Conservation (phyloP, 148 eudicot species). For the Chenopodium berlandieri region DNA sequence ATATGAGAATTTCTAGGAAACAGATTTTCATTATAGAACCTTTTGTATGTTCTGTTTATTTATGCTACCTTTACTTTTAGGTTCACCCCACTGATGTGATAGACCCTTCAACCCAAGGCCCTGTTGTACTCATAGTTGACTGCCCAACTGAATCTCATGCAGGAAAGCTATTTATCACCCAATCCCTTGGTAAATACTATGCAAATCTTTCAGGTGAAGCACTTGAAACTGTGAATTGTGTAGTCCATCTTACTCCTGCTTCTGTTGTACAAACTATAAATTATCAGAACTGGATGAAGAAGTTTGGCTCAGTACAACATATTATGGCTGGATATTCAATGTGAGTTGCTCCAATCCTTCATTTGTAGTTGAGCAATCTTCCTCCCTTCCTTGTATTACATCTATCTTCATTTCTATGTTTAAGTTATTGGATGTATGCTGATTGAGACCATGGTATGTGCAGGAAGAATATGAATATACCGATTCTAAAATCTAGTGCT, state of each 20-base stretch:
- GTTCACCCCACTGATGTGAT: conserved; percentile 83
- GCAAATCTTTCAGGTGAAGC: conserved; percentile 34
- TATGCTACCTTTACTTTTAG: conserved; percentile 35
- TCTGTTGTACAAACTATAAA: conserved; percentile 42
- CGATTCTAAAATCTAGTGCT: conserved; percentile 80
- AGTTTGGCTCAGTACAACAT: conserved; percentile 75
- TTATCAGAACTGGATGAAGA: conserved; percentile 78
- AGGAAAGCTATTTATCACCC: conserved; percentile 43
- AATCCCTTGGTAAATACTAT: conserved; percentile 57
- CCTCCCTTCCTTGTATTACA: conserved; percentile 23
- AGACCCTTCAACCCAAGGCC: conserved; percentile 87
- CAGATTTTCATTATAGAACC: not conserved
- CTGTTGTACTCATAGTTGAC: conserved; percentile 74
- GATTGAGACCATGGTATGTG: conserved; percentile 52
- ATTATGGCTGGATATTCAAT: conserved; percentile 88
- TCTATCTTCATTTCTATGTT: conserved; percentile 40
- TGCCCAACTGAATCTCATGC: conserved; percentile 77
- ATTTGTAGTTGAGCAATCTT: too few relatives aligned
- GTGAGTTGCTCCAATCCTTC: conserved; percentile 37
- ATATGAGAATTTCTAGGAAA: conserved; percentile 41
- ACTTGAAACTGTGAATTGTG: conserved; percentile 59
- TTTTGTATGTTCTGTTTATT: not conserved
- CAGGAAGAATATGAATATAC: conserved; percentile 77
- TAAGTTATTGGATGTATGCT: conserved; percentile 22
- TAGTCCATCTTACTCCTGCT: conserved; percentile 77